Evolutionary conservation across 768 basidiomycete genomes (phyloP), one percentile per base, ranked within the genome.

Genomic region (Macrolepiota dolichaula): DNA sequence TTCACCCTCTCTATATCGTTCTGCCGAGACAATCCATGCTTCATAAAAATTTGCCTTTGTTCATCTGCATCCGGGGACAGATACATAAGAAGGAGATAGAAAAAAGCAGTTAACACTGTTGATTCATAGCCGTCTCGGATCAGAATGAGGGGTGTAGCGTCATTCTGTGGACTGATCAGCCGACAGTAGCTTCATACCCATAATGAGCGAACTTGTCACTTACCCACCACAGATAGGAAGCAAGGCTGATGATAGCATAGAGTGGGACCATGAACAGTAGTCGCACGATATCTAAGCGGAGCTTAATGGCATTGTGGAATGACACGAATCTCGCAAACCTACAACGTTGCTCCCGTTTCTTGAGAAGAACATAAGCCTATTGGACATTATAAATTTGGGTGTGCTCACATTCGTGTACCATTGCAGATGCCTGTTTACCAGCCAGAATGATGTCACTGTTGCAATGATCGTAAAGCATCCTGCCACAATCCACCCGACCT

Each of bases 221-320:
- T 68, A 86, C 87, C 86, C 87, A 90, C 73, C 86, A 88, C 32
- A 89, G 72, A 71, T 86, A 92, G 4, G 88, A 88, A 1, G 83
- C 79, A 59, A 87, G 79, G 66, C 84, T 87, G 70, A 88, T 83
- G 40, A 81, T 67, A 9, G 87, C 85, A 69, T 93, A 93, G 35
- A 91, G 78, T 1, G 89, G 88, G 2, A 91, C 88, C 85, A 93
- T 86, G 72, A 92, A 84, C 24, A 93, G 78, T 19, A 92, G 73
- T 9, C 91, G 85, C 51, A 90, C 81, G 65, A 90, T 88, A 68
- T 89, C 86, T 89, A 59, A 1, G 24, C 38, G 19, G 61, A 51
- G 40, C 24, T 37, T 40, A n/a, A 56, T 25, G 61, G 35, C 1
- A 38, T 24, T 22, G 17, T 57, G 44, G 35, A 10, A 29, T 11